Evolutionary conservation across 2,329 filamentous ascomycete genomes (phyloP), one percentile per base, ranked within the genome.

Genomic region (Cytospora leucostoma): DNA sequence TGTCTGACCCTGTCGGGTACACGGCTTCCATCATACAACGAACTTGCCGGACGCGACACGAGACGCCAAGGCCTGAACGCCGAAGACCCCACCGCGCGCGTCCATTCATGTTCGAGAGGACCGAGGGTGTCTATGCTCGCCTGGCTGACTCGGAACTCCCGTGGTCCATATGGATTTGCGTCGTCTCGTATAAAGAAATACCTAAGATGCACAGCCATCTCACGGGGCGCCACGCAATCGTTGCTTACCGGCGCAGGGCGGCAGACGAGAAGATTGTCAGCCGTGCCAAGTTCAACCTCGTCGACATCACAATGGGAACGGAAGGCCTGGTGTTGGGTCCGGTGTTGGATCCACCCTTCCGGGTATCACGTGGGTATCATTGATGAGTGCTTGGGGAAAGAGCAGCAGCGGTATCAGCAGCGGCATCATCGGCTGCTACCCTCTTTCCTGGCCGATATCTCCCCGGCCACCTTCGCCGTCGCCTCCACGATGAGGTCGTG

Each of bases 401-500:
- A 27, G 12, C 37, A 54, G 21, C 51, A 27, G 27, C 27, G 27
- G 27, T 27, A 27, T 27, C 27, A 27, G 27, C 27, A 27, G 27
- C 27, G 27, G 27, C 27, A 27, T 27, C 27, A 21, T 47, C n/a
- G 34, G 13, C 4, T 53, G n/a, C 82, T 69, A 92, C 34, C 53
- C n/a, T n/a, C 49, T 50, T 37, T 63, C 38, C 56, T 59, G 8
- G 65, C 67, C 27, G 76, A 34, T 52, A 83, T 76, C 65, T 81
- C 79, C 37, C 69, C 68, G 0, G 73, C 77, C 8, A 83, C 77
- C 69, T 80, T 75, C 1, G 78, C 76, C 5, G 89, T 88, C 2
- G 91, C 93, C 70, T 91, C 84, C 34, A 96, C 88, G 70, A 97
- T 92, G 68, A 93, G 77, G 67, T 83, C 81, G 79, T 94, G 92